Evolutionary conservation across 2,329 filamentous ascomycete species (phyloP), one percentile per base, ranked within the genome.

Genomic region (Cryphonectria naterciae): DNA sequence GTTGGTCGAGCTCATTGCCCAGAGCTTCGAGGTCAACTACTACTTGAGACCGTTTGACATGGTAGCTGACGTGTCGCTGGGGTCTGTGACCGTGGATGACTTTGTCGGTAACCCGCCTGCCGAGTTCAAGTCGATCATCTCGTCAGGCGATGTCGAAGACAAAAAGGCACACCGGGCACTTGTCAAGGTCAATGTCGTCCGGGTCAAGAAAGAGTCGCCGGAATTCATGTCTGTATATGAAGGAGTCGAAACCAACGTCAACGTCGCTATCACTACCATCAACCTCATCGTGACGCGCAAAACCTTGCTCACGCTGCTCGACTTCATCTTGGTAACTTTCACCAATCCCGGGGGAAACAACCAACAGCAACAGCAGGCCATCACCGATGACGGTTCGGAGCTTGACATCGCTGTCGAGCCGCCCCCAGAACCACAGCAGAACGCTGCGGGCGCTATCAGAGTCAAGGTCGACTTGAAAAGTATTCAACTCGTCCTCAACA

Each of bases 51-150:
- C 93, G 0, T 98, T 92, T 75, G 95, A 99, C 78, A 96, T 99
- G 91, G 93, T 91, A 37, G 95, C 96, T 1, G 93, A 98, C 77
- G 93, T 99, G 37, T 91, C 94, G 0, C 86, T 99, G 13, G 92
- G 93, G 19, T 95, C 94, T 1, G 85, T 99, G 25, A 93, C 92
- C 0, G 90, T 99, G 3, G 95, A 98, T 77, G 96, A 99, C 78
- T 95, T 98, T 78, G 95, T 99, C 11, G 95, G 96, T 74, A 92
- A 95, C 68, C 91, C 94, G 0, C 84, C 93, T 0, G 91, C 92
- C 10, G 95, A 98, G 77, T 99, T 99, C 85, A 97, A 96, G 81
- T 95, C 95, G 37, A 97, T 99, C 66, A 89, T 99, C n/a, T 97
- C 95, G 0, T 98, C 96, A 0, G 89, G 88, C 0, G 89, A 91